Conservation (phyloP, 805 yeast genomes). For the Schizosaccharomyces osmophilus region DNA sequence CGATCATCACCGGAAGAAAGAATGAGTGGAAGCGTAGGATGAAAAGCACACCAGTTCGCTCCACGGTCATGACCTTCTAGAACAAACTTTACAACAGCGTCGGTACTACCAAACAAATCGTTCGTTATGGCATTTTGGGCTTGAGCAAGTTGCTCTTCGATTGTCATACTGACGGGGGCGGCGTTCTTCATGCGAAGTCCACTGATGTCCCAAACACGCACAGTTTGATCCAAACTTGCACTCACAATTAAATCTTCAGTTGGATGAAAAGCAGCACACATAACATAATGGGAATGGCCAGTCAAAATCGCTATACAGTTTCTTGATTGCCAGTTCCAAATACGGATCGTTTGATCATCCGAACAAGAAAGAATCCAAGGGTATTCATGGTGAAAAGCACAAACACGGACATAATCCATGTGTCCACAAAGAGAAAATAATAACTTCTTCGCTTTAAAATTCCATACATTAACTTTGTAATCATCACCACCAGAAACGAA, state of each 20-base stretch:
- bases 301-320: constrained; percentile 91
- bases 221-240: constrained; percentile 93
- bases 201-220: constrained; percentile 93
- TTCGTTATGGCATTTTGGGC: constrained; percentile 21
- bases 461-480: constrained; percentile 87
- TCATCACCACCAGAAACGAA: constrained; percentile 97
- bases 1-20: constrained; percentile 94
- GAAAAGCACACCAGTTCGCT: constrained; percentile 96
- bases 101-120: constrained; percentile 82
- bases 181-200: constrained; percentile 88
- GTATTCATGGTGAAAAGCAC: constrained; percentile 77
- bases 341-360: constrained; percentile 94
- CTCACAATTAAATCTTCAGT: constrained; percentile 82
- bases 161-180: constrained; percentile 27
- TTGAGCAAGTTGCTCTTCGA: constrained; percentile 24
- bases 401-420: constrained; percentile 84
- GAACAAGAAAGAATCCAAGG: constrained; percentile 95
- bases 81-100: constrained; percentile 83
- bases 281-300: constrained; percentile 94
- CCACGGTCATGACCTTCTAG: constrained; percentile 96
- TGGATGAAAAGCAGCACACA: constrained; percentile 96
- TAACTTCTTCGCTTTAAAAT: constrained; percentile 71
- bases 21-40: constrained; percentile 82
- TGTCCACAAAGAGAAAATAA: constrained; percentile 72
- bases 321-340: constrained; percentile 99